Conservation (phyloP, 352 stramenopile species). For the Pythium chondricola region DNA sequence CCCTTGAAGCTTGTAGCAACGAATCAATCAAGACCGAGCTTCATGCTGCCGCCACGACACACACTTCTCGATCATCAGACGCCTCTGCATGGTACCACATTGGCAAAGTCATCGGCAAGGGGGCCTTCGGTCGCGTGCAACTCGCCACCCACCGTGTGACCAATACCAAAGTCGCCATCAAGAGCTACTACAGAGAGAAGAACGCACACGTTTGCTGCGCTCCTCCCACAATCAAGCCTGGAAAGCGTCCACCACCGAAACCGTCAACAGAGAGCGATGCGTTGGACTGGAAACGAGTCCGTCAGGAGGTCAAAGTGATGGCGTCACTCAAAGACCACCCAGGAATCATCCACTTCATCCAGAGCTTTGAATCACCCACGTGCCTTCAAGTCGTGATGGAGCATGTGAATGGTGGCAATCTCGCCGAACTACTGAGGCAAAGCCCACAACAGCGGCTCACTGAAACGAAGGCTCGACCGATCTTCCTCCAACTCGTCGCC, state of each 20-base stretch:
- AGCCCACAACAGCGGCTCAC: conserved; percentile 25
- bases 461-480: conserved; percentile 25
- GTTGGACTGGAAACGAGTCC: conserved; percentile 58
- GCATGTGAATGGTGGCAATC: conserved; percentile 25
- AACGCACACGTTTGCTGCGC: conserved; percentile 29
- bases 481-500: conserved; percentile 37
- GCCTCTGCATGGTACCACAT: conserved; percentile 32
- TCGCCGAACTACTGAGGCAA: conserved; percentile 37
- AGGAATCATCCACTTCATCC: conserved; percentile 44
- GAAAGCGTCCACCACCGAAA: conserved; percentile 1
- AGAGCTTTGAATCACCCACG: conserved; percentile 53
- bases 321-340: conserved; percentile 27
- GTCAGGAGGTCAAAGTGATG: conserved; percentile 45
- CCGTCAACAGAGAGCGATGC: conserved; percentile 17
- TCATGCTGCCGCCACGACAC: background rate
- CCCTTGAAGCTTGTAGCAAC: background rate
- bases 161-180: conserved; percentile 42
- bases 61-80: conserved; percentile 3
- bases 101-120: conserved; percentile 38
- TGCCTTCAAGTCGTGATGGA: conserved; percentile 57
- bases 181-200: conserved; percentile 48
- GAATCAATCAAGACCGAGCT: conserved; percentile 2
- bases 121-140: conserved; percentile 49
- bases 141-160: conserved; percentile 38
- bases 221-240: background rate